Evolutionary conservation across 768 basidiomycete species (phyloP), one percentile per base, ranked within the genome.

Genomic region (Tylopilus plumbeoviolaceoides): DNA sequence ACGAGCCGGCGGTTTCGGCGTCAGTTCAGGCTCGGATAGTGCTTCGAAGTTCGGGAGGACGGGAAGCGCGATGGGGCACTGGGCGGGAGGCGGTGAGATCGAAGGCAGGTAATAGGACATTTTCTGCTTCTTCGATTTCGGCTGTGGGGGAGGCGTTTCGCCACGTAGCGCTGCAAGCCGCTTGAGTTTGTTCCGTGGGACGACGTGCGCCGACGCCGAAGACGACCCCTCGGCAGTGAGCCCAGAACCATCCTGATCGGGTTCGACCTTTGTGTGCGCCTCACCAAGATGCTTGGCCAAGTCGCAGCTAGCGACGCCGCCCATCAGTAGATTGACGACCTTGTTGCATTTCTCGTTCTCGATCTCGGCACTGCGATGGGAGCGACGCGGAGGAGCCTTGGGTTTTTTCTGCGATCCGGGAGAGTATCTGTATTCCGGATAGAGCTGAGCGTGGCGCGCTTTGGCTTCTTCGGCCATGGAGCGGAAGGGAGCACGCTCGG

Each of bases 371-470:
- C 62, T 65, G 41, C 61, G 68, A 51, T 57, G 64, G 31, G 50
- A 55, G 55, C 72, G 77, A 57, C 72, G 73, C 76, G 59, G 64
- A 25, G 55, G 5, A 14, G 39, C 53, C 51, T 63, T 67, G 33
- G 54, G 30, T 39, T 59, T 68, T 45, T 62, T 64, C 49, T 70
- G 70, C 23, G 62, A 64, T 11, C 64, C 64, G n/a, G 85, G 85
- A 27, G 76, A 73, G 57, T 84, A 87, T 64, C 79, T 82, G 68
- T 85, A 87, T 55, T 78, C 72, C 3, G 87, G 84, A 56, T 85
- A 75, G 40, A 70, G 68, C 58, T 65, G 56, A 27, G 74, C 75
- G 57, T 87, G 84, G 45, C 72, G 68, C 5, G 58, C 60, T 52
- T 80, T 75, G 25, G 70, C 79, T 47, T 75, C 63, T 15, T 72